Percentiles rank a stretch among this genome's conserved stretches.
Evolutionary conservation across 1,284 basidiomycete genomes (phyloP).

Genomic region (Trichosporon inkin): DNA sequence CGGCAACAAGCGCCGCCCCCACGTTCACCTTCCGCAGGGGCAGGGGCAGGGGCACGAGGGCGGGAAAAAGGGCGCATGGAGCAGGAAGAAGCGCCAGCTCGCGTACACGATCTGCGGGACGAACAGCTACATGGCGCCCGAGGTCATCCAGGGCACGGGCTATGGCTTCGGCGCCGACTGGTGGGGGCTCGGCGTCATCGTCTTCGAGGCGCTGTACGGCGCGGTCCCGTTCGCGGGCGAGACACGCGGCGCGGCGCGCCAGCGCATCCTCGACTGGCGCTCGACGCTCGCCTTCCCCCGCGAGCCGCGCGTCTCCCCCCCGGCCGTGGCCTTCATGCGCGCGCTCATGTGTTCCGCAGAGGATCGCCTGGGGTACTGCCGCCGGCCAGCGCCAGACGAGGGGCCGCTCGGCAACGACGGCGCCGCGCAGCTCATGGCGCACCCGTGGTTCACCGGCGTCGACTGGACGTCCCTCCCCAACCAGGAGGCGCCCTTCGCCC

Average conservation of each 20-base stretch:
- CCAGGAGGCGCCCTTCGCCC: constrained; percentile 78
- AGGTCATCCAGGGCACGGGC: constrained; percentile 78
- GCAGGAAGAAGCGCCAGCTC: constrained; percentile 59
- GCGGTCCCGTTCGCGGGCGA: constrained; percentile 84
- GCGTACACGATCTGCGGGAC: constrained; percentile 83
- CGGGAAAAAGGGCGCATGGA: too few species aligned
- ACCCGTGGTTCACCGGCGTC: constrained; percentile 80
- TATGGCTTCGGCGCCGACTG: constrained; percentile 95
- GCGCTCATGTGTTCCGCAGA: constrained; percentile 88
- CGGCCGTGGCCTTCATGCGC: constrained; percentile 81
- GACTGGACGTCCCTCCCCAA: constrained; percentile 80
- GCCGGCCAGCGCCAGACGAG: neutral
- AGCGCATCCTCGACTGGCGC: constrained; percentile 90
- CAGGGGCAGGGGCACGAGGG: too few species aligned
- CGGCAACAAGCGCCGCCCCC: constrained; percentile 14
- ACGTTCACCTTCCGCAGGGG: too few species aligned
- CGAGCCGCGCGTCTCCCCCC: constrained; percentile 73
- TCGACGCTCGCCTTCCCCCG: constrained; percentile 81
- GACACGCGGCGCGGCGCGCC: constrained; percentile 81
- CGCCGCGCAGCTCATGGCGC: constrained; percentile 69
- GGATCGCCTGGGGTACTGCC: constrained; percentile 77
- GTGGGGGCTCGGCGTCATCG: constrained; percentile 93
- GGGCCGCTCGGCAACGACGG: constrained; percentile 59
- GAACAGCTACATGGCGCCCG: constrained; percentile 89
- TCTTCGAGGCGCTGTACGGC: constrained; percentile 73